These are phyloP conservation scores for Brassica balearica DNA, from an alignment of 441 rosid genomes.

Conservation along the genomic window DNA sequence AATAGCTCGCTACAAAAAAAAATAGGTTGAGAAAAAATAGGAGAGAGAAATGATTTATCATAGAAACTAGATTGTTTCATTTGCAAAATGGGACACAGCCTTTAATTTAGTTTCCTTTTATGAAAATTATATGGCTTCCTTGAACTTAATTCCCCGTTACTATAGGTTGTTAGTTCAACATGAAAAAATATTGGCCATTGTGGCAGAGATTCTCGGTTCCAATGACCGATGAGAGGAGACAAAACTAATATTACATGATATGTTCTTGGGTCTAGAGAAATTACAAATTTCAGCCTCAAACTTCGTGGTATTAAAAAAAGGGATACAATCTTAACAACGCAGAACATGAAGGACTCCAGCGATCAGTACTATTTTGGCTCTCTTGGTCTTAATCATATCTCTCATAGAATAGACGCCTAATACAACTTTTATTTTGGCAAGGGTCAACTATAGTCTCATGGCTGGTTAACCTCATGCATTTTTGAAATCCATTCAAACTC, in stretches of 20 bases:
- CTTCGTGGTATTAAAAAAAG: not conserved
- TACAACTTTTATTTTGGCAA: not conserved
- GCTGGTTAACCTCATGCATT: slow-evolving; percentile 7
- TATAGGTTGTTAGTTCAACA: no score
- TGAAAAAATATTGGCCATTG: no score
- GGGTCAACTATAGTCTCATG: not conserved
- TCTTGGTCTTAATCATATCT: not conserved
- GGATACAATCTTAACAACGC: not conserved
- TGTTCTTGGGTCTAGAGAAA: not conserved
- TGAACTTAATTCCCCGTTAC: no score
- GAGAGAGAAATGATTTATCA: not conserved
- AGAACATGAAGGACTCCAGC: not conserved
- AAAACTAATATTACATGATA: no score
- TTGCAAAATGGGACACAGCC: not conserved
- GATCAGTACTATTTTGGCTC: not conserved
- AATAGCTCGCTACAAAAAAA: not conserved
- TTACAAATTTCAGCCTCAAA: not conserved
- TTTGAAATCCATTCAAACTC: not conserved
- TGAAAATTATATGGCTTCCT: no score
- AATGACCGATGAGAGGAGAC: no score
- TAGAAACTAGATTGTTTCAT: not conserved
- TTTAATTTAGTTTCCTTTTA: no score
- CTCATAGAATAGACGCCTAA: not conserved
- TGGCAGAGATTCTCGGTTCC: no score
- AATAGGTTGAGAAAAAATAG: not conserved